These are phyloP conservation scores for Ogataea chonburiensis DNA, from an alignment of 805 yeast genomes.

Conservation along the genomic window DNA sequence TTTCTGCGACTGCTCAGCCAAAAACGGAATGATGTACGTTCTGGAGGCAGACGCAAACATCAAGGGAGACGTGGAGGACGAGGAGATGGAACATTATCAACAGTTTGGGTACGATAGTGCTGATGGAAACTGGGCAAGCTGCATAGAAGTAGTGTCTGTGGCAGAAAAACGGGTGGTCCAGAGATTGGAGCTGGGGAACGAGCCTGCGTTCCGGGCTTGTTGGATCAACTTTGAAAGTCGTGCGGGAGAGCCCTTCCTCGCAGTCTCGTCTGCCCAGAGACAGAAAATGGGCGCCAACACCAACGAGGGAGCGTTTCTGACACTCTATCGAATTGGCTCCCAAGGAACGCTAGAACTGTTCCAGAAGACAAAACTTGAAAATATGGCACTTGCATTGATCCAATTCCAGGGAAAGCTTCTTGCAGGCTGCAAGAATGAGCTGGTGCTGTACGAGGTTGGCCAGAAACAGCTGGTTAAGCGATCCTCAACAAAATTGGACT, in stretches of 20 bases:
- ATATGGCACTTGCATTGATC: conserved; percentile 45
- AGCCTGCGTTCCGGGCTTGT: conserved; percentile 43
- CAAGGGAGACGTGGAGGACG: conserved; percentile 29
- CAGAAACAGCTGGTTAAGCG: conserved; percentile 74
- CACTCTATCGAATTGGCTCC: conserved; percentile 36
- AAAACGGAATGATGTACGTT: conserved; percentile 37
- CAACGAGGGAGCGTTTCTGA: conserved; percentile 31
- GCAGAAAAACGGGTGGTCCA: conserved; percentile 36
- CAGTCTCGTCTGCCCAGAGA: conserved; percentile 44
- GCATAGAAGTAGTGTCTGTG: conserved; percentile 49
- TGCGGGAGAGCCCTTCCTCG: conserved; percentile 34
- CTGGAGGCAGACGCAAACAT: conserved; percentile 46
- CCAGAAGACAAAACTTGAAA: conserved; percentile 60
- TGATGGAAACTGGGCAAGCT: conserved; percentile 46
- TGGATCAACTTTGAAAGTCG: conserved; percentile 32
- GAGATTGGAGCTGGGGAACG: conserved; percentile 44
- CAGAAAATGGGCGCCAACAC: conserved; percentile 33
- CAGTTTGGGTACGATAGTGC: conserved; percentile 43
- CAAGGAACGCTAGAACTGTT: conserved; percentile 45
- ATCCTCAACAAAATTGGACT: conserved; percentile 45
- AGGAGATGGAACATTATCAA: conserved; percentile 39
- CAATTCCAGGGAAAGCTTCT: conserved; percentile 61
- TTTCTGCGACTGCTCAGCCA: conserved; percentile 32
- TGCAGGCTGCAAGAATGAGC: conserved; percentile 50
- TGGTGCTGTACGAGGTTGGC: conserved; percentile 73